Evolutionary conservation across 2,329 filamentous ascomycete genomes (phyloP).

Genomic region (Pseudocercospora fijiensis): DNA sequence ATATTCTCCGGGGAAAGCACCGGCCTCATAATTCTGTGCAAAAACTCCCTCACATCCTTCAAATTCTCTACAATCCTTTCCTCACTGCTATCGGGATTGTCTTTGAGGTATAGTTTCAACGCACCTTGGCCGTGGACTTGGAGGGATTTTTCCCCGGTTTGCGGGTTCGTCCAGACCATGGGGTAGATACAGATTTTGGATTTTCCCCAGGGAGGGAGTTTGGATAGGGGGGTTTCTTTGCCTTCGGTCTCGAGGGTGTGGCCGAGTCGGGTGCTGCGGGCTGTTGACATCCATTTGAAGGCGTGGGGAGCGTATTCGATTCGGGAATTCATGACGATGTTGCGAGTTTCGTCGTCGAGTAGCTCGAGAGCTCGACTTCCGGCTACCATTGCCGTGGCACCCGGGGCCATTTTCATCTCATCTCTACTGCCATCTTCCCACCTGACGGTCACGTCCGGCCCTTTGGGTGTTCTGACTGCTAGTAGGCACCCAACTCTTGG

Average conservation of each 20-base stretch:
- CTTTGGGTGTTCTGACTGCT: constrained; percentile 18
- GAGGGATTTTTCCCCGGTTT: constrained; percentile 14
- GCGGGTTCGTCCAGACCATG: constrained; percentile 21
- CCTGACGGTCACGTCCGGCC: constrained; percentile 16
- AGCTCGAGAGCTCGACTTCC: constrained; percentile 15
- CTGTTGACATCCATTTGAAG: constrained; percentile 21
- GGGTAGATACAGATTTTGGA: constrained; percentile 18
- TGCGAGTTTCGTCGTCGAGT: constrained; percentile 13
- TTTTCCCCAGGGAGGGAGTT: constrained; percentile 16
- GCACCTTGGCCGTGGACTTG: constrained; percentile 21
- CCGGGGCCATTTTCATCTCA: constrained; percentile 18
- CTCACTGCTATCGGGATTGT: constrained; percentile 7
- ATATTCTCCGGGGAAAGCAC: constrained; percentile 16
- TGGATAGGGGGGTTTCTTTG: constrained; percentile 13
- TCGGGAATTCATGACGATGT: constrained; percentile 16
- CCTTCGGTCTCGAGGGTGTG: constrained; percentile 19
- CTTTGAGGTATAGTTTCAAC: constrained; percentile 16
- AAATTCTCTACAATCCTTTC: constrained; percentile 15
- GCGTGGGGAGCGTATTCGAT: constrained; percentile 20
- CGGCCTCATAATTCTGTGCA: constrained; percentile 21
- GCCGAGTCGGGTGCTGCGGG: constrained; percentile 18
- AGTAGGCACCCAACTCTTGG: constrained; percentile 19
- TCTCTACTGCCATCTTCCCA: constrained; percentile 17
- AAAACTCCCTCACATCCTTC: constrained; percentile 16
- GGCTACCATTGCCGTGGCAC: constrained; percentile 18